Percentiles rank a stretch among this genome's conserved stretches.
Evolutionary conservation across 495 filamentous ascomycete species (phyloP).

Genomic region (Staphylotrichum longicolle): DNA sequence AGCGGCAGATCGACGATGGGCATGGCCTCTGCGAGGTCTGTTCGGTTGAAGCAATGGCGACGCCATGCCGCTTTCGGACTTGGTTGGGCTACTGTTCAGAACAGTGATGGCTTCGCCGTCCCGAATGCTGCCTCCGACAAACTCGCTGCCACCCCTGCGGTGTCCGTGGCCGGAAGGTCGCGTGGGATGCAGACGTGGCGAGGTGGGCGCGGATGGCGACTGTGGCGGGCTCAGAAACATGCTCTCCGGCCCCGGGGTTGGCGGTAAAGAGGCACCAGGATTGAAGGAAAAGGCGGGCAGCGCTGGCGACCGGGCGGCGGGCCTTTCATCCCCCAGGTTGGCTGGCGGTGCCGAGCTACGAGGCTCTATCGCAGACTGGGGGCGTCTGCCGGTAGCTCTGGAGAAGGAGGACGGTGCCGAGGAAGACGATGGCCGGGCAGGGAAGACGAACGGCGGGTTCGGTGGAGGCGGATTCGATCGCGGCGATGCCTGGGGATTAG

Average conservation of each 20-base stretch:
- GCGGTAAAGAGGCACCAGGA: constrained; percentile 44
- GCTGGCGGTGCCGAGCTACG: constrained; percentile 25
- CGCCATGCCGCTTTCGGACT: constrained; percentile 55
- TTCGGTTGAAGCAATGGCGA: constrained; percentile 50
- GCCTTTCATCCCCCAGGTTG: constrained; percentile 22
- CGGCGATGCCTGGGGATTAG: constrained; percentile 35
- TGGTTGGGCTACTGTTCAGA: constrained; percentile 62
- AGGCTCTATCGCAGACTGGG: constrained; percentile 47
- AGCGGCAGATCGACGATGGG: constrained; percentile 81
- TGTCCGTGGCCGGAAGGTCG: constrained; percentile 56
- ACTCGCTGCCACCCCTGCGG: constrained; percentile 72
- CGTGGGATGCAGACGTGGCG: constrained; percentile 44
- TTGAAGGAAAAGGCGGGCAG: constrained; percentile 68
- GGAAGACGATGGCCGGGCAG: constrained; percentile 46
- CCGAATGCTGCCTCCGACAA: constrained; percentile 70
- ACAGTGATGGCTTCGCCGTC: constrained; percentile 53
- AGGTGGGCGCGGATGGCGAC: constrained; percentile 38
- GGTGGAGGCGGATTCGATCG: constrained; percentile 53
- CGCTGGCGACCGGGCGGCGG: constrained; percentile 39
- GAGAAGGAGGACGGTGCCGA: constrained; percentile 50
- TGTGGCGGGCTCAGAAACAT: constrained; percentile 44
- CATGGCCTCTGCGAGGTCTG: constrained; percentile 66
- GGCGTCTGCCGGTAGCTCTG: constrained; percentile 45
- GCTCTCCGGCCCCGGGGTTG: constrained; percentile 26
- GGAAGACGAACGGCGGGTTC: constrained; percentile 73